Base-by-base conservation (phyloP, 257 asterid genomes). In the Mentha longifolia region DNA sequence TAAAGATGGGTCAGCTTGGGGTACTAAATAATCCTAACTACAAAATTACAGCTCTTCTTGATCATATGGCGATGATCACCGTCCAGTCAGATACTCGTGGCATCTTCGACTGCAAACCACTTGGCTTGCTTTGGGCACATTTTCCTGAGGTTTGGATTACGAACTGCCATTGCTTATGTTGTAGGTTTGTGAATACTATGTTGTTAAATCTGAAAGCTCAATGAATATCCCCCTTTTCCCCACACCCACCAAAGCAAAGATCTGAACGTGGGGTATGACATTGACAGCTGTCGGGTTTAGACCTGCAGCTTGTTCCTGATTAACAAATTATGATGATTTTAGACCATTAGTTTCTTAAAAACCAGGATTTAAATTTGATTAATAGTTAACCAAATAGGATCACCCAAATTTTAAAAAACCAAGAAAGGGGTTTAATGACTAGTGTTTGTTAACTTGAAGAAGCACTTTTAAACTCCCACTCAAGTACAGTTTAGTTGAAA, bases 1-100 rank as follows among this genome's bases (percentile, higher is more conserved):
- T 85, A 81, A 94, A 94, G 84, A 94, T 94, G 99, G 88, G 78
- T 58, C 95, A 94, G 86, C 97, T 91, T 50, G 97, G 98, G 61
- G 97, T 94, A n/a, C 88, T 91, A 71, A 57, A 77, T 73, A 83
- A 94, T 80, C 87, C 97, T 1, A 76, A 82, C 80, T 94, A 89
- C 85, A 91, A 89, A 83, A 94, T 94, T 67, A 89, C 97, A 20
- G 97, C 97, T 58, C 88, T 94, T 79, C 79, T 89, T 59, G 99
- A 94, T 75, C 96, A 92, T 77, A 60, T 81, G 80, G 98, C 95
- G 16, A 94, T 94, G 99, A 91, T 94, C 77, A 91, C 96, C 4
- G 92, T 94, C 80, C 90, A 84, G 47, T 89, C 96, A 43, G 98
- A 91, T 77, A 79, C 79, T 70, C 90, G 88, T 59, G 96, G 98